These are phyloP conservation scores for Colletotrichum costaricense DNA, from an alignment of 2,329 filamentous ascomycete genomes.

Conservation along the genomic window DNA sequence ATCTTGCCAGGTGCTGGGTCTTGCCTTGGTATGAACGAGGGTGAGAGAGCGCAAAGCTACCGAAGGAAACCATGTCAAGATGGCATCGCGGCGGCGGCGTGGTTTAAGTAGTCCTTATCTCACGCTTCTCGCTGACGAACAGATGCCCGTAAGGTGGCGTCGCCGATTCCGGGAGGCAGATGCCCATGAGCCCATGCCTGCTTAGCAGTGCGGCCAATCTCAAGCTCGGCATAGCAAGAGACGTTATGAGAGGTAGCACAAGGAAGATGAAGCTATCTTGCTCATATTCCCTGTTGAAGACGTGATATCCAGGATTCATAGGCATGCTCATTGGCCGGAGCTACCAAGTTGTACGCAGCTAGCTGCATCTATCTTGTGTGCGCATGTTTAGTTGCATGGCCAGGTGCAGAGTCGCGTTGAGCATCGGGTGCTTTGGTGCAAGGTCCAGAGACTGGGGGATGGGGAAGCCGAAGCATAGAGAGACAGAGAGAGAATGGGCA, in stretches of 20 bases:
- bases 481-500: neutral
- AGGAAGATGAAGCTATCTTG: neutral
- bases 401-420: neutral
- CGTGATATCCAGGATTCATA: slow-evolving; percentile 15
- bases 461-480: neutral
- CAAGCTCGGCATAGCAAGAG: neutral
- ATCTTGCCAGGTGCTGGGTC: slow-evolving; percentile 24
- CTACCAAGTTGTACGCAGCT: neutral
- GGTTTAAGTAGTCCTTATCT: slow-evolving; percentile 15
- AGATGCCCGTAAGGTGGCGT: neutral
- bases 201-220: neutral
- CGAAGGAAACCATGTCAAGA: neutral
- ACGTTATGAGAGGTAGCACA: neutral
- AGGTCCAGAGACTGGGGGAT: neutral
- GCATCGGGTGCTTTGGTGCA: neutral
- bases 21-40: slow-evolving; percentile 8
- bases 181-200: neutral
- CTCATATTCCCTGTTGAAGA: slow-evolving; percentile 18
- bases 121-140: neutral
- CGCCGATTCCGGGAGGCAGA: neutral
- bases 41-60: slow-evolving; percentile 25
- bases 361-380: slow-evolving; percentile 7
- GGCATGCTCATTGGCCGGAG: neutral
- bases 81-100: neutral
- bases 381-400: slow-evolving; percentile 7